Evolutionary conservation across 2,329 filamentous ascomycete species (phyloP).

Genomic region (Thermomyces lanuginosus): DNA sequence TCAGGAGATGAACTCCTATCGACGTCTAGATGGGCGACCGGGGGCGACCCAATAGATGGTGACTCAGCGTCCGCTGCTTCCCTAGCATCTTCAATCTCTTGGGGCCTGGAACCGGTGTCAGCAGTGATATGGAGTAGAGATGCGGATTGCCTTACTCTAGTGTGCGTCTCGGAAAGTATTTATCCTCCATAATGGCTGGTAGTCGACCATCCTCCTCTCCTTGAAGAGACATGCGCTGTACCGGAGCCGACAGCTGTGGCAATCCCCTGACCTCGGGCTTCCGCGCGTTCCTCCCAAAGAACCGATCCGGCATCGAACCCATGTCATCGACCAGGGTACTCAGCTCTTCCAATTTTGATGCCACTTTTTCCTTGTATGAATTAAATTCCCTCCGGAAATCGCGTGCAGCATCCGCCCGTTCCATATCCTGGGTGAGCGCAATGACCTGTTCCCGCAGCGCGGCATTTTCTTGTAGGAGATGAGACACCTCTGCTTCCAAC

Average conservation of each 20-base stretch:
- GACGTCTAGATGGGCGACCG: constrained; percentile 27
- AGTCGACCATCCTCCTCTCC: constrained; percentile 25
- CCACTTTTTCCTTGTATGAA: constrained; percentile 38
- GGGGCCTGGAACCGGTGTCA: constrained; percentile 12
- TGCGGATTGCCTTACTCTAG: constrained; percentile 32
- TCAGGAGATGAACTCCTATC: constrained; percentile 12
- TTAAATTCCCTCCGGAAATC: constrained; percentile 32
- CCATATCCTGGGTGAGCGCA: constrained; percentile 38
- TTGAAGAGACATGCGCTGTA: constrained; percentile 7
- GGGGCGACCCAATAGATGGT: constrained; percentile 28
- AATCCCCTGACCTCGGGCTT: no score
- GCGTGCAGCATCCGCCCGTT: constrained; percentile 30
- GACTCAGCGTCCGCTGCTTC: constrained; percentile 14
- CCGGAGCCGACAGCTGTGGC: no score
- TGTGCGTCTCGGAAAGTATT: constrained; percentile 39
- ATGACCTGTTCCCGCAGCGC: constrained; percentile 43
- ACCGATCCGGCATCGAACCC: constrained; percentile 25
- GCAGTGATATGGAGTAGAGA: background rate
- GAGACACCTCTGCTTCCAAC: constrained; percentile 45
- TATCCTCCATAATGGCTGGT: constrained; percentile 44
- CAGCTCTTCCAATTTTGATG: constrained; percentile 41
- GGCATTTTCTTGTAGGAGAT: constrained; percentile 44
- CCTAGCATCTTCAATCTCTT: constrained; percentile 20
- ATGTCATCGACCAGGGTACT: constrained; percentile 39
- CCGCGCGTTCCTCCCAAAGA: constrained; percentile 10